Conservation (phyloP, 306 rosid genomes). For the Sesbania bispinosa region DNA sequence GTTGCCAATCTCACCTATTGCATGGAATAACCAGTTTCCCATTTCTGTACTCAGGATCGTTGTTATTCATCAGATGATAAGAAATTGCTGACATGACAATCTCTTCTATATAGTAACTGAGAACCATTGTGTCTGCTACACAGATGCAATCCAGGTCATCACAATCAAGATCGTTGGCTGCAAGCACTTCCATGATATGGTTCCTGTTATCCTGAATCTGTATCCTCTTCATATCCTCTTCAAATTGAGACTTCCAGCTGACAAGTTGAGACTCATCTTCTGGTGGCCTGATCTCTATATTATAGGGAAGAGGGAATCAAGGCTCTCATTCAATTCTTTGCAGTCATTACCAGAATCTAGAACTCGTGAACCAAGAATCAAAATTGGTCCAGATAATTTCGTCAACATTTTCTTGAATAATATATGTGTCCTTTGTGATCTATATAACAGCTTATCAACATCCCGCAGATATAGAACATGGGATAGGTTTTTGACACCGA, state of each 20-base stretch:
- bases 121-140: slow-evolving; percentile 73
- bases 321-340: slow-evolving; percentile 61
- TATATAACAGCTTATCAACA: slow-evolving; percentile 54
- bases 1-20: slow-evolving; percentile 48
- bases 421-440: slow-evolving; percentile 66
- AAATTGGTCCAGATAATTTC: slow-evolving; percentile 70
- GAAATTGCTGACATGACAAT: slow-evolving; percentile 93
- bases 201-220: slow-evolving; percentile 88
- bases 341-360: slow-evolving; percentile 53
- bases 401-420: slow-evolving; percentile 82
- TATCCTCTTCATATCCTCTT: slow-evolving; percentile 88
- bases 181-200: slow-evolving; percentile 89
- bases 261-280: slow-evolving; percentile 77
- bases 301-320: slow-evolving; percentile 74
- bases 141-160: slow-evolving; percentile 82
- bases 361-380: slow-evolving; percentile 82
- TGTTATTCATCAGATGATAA: slow-evolving; percentile 83
- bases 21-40: slow-evolving; percentile 79
- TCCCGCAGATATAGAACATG: slow-evolving; percentile 79
- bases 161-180: slow-evolving; percentile 89
- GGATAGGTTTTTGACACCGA: slow-evolving; percentile 74
- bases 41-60: slow-evolving; percentile 85
- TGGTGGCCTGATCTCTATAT: slow-evolving; percentile 77
- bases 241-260: slow-evolving; percentile 90
- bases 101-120: slow-evolving; percentile 85